Conservation (phyloP, 352 stramenopile genomes). For the Globisporangium cederbergense region DNA sequence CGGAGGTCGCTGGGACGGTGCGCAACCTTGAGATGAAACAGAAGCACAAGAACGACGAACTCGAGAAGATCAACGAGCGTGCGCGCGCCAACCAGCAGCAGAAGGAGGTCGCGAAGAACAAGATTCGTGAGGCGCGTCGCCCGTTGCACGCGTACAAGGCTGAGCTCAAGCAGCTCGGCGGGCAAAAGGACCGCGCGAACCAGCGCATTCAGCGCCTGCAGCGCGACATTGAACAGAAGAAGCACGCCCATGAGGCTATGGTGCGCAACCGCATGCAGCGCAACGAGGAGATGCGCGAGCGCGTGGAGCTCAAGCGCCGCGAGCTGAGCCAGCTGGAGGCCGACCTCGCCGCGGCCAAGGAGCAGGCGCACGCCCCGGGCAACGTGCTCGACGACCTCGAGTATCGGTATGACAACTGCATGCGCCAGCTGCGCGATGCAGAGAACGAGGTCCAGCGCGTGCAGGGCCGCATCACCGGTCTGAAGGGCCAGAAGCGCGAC, state of each 20-base stretch:
- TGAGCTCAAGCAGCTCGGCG: conserved; percentile 54
- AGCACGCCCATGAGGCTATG: conserved; percentile 48
- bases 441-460: conserved; percentile 45
- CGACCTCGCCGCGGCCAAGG: conserved; percentile 38
- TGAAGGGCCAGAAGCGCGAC: conserved; percentile 55
- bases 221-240: conserved; percentile 51
- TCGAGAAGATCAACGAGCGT: conserved; percentile 47
- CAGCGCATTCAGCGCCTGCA: conserved; percentile 49
- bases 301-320: conserved; percentile 44
- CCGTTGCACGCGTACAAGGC: conserved; percentile 66
- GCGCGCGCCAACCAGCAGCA: conserved; percentile 38
- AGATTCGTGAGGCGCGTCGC: conserved; percentile 57
- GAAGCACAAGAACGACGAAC: conserved; percentile 57
- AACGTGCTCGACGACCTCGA: conserved; percentile 55
- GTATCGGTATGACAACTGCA: conserved; percentile 50
- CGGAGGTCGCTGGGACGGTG: conserved; percentile 44
- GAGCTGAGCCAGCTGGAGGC: conserved; percentile 37
- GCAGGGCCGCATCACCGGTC: conserved; percentile 39
- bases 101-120: conserved; percentile 52
- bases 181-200: conserved; percentile 48
- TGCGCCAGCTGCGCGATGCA: conserved; percentile 52
- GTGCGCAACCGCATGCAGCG: conserved; percentile 53
- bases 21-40: conserved; percentile 54
- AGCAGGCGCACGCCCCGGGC: conserved; percentile 21
- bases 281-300: conserved; percentile 54